Base-by-base conservation (phyloP, 2,329 filamentous ascomycete genomes). In the Chaetoscypha palmicola region DNA sequence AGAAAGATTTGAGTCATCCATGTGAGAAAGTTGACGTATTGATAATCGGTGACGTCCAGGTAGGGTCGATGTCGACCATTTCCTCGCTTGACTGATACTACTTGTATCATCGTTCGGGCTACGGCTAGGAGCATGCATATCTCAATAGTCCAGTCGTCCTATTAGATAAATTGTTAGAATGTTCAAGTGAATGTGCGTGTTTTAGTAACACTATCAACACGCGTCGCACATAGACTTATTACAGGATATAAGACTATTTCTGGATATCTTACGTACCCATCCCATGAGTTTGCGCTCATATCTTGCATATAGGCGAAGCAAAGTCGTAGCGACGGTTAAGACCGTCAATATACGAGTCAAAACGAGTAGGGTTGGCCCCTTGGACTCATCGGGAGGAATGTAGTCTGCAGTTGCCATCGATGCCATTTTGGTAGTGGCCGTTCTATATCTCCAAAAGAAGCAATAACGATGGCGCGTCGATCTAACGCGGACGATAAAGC, bases 1-100 rank as follows among this genome's bases (percentile, higher is more conserved):
- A 70, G 59, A 16, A 67, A 54, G 11, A 69, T 56, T 53, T 69
- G 66, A 3, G 62, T 64, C 34, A 62, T 54, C 66, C 65, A 69
- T 1, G 63, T 62, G 3, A 64, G 56, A 53, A 64, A 63, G 47
- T 64, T 66, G 45, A 66, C 62, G 30, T 51, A 57, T 41, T 59
- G 41, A 40, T 66, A 66, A 14, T 66, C 41, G 3, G 58, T 50
- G 1, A 52, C 21, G 5, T 54, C 42, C 10, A 69, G 54, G 30
- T 60, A 68, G 52, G 57, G 59, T 32, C 62, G 56, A 42, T 68
- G 67, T 17, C 63, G 53, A 1, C 66, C 66, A 42, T 69, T 68
- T 4, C 66, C 66, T 23, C 61, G 51, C 5, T 48, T 49, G 0
- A 61, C 58, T 23, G 64, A 62, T 2, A 51, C 61, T 10, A 64